Percentiles rank a stretch among this genome's conserved stretches.
Evolutionary conservation across 192 early-diverging fungal genomes (phyloP).

Genomic region (Coemansia aciculifera): DNA sequence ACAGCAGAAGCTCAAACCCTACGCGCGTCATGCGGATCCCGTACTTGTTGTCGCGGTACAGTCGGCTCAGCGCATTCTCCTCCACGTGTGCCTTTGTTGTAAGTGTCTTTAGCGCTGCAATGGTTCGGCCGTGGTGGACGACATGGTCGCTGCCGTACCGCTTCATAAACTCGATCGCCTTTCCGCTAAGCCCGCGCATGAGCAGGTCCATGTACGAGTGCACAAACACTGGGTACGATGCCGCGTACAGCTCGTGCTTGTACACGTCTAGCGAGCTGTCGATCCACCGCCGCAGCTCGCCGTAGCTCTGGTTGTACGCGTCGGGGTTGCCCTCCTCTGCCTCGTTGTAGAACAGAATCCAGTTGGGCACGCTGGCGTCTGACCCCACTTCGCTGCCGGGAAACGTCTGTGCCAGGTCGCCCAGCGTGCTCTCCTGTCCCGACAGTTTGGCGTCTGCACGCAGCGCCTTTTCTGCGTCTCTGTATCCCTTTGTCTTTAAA

Average conservation of each 20-base stretch:
- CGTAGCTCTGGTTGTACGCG: slow-evolving; percentile 80
- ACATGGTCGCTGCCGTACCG: slow-evolving; percentile 73
- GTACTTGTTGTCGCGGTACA: slow-evolving; percentile 83
- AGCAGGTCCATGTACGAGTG: slow-evolving; percentile 90
- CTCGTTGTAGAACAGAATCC: slow-evolving; percentile 67
- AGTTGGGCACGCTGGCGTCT: slow-evolving; percentile 64
- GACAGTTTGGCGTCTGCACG: slow-evolving; percentile 59
- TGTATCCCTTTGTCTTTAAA: slow-evolving; percentile 69
- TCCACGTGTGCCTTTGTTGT: slow-evolving; percentile 72
- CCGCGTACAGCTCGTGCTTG: slow-evolving; percentile 83
- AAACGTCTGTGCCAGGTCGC: slow-evolving; percentile 49
- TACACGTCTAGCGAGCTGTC: slow-evolving; percentile 94
- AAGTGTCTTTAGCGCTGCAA: slow-evolving; percentile 67
- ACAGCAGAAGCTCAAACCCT: slow-evolving; percentile 84
- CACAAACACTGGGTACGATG: slow-evolving; percentile 90
- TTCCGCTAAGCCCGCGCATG: slow-evolving; percentile 41
- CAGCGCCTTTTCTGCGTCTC: slow-evolving; percentile 64
- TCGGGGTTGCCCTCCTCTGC: slow-evolving; percentile 77
- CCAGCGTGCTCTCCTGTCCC: slow-evolving; percentile 43
- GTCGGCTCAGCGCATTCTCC: slow-evolving; percentile 78
- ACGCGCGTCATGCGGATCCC: slow-evolving; percentile 80
- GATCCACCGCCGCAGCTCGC: slow-evolving; percentile 79
- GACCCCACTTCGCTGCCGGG: slow-evolving; percentile 49
- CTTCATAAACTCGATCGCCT: slow-evolving; percentile 68
- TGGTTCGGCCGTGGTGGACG: slow-evolving; percentile 73